These are phyloP conservation scores for Curvularia eragrostidis DNA, from an alignment of 2,329 filamentous ascomycete genomes.

Conservation along the genomic window DNA sequence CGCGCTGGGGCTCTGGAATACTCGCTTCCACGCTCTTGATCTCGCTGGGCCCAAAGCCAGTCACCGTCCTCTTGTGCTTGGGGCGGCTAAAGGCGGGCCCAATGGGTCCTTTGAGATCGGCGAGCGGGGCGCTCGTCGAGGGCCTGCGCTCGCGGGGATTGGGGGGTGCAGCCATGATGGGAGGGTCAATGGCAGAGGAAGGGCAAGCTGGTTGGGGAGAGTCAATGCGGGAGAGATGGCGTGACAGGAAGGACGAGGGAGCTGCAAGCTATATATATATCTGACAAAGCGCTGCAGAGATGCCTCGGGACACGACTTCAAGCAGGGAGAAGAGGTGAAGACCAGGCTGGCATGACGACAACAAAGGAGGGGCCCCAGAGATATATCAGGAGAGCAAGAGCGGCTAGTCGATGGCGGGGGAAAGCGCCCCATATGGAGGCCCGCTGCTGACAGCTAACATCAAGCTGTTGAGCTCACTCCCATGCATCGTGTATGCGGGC, in stretches of 20 bases:
- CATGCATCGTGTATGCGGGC: conserved; percentile 34
- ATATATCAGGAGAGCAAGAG: conserved; percentile 16
- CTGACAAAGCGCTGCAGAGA: conserved; percentile 3
- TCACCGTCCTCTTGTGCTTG: conserved; percentile 97
- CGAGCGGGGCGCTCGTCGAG: conserved; percentile 81
- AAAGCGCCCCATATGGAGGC: conserved; percentile 4
- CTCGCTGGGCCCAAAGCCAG: conserved; percentile 86
- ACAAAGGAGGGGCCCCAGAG: not conserved
- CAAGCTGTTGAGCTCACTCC: conserved; percentile 33
- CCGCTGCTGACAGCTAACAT: conserved; percentile 21
- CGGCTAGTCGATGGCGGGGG: conserved; percentile 10
- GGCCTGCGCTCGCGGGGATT: conserved; percentile 76
- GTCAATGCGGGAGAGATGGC: conserved; percentile 32
- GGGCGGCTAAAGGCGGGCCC: conserved; percentile 88
- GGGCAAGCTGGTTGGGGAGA: conserved; percentile 32
- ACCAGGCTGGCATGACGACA: conserved; percentile 9
- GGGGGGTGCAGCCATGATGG: conserved; percentile 42
- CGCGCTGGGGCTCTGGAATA: conserved; percentile 88
- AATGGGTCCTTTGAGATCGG: conserved; percentile 84
- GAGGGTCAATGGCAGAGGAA: conserved; percentile 38
- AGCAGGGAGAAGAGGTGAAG: not conserved
- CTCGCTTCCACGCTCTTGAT: conserved; percentile 92
- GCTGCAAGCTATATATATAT: conserved; percentile 11
- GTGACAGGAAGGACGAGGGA: conserved; percentile 4
- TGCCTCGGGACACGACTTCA: conserved; percentile 8